Base-by-base conservation (phyloP, 2,329 filamentous ascomycete species). In the Rugonectria rugulosa region DNA sequence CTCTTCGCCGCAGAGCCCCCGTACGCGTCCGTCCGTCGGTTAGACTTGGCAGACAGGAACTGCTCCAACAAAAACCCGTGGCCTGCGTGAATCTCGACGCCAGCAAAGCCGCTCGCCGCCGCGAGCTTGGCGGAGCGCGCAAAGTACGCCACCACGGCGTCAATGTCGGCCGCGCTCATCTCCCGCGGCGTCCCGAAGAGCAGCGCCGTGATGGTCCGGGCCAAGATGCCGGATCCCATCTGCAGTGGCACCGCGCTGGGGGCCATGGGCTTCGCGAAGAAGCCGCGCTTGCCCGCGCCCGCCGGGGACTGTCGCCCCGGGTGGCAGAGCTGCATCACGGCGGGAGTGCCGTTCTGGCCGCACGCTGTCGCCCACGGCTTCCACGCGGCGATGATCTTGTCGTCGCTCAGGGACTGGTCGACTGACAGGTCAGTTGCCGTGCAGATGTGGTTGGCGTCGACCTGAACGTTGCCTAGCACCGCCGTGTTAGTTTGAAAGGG, bases 21-120 rank as follows among this genome's bases (percentile, higher is more conserved):
- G 57, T 85, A 86, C 21, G 70, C 68, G 59, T 87, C 84, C 1
- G 75, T 79, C 5, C 84, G 74, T 45, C 64, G 64, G 67, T 86
- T 86, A 4, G 75, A 76, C 26, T 72, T 75, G 2, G 73, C 69
- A 3, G 75, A 78, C 21, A 86, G 68, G 66, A 86, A 86, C 61
- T 84, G 79, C 15, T 78, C 74, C 2, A 86, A 70, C 15, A 87
- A 73, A 62, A 83, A 86, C 3, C 84, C 83, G 61, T 87, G 83
- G 4, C 77, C 78, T 9, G 63, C 77, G 53, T 80, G 77, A 21
- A 80, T 65, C 64, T 80, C 66, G 5, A 77, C 63, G 2, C 76
- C 77, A 3, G 73, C 73, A 43, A 80, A 75, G 3, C 77, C 80
- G 0, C 81, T 72, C n/a, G 78, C 73, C 12, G 73, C 69, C 0